These are phyloP conservation scores for Tagetes erecta DNA, from an alignment of 129 eudicot species.

Conservation along the genomic window DNA sequence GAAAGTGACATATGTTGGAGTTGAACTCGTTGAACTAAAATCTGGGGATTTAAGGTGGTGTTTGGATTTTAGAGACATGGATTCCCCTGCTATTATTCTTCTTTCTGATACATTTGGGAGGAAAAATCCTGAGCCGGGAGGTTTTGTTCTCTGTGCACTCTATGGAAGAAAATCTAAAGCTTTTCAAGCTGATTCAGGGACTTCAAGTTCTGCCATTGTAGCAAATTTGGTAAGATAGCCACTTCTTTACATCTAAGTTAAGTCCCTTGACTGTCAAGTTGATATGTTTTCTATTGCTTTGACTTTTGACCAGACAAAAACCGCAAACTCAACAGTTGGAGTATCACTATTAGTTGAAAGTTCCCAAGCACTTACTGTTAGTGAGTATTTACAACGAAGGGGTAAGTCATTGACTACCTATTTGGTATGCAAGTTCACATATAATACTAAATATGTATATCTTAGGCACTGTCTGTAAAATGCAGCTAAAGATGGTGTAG, in stretches of 20 bases:
- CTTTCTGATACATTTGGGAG: constrained; percentile 72
- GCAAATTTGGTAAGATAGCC: constrained; percentile 51
- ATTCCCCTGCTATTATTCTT: constrained; percentile 69
- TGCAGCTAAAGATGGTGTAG: constrained; percentile 97
- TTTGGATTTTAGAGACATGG: constrained; percentile 94
- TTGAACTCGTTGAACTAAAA: constrained; percentile 71
- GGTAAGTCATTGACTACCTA: constrained; percentile 45
- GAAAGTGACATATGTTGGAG: constrained; percentile 83
- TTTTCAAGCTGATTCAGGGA: constrained; percentile 90
- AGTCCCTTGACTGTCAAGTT: not conserved
- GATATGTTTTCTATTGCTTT: constrained; percentile 10
- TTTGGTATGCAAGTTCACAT: not conserved
- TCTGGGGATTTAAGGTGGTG: constrained; percentile 94
- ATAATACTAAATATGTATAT: not conserved
- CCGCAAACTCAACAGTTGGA: constrained; percentile 78
- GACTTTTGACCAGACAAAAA: constrained; percentile 58
- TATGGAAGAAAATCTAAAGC: constrained; percentile 97
- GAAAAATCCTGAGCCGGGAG: constrained; percentile 69
- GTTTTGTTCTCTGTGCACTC: constrained; percentile 77
- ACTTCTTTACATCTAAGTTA: not conserved
- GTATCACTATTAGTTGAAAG: constrained; percentile 63
- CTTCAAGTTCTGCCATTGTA: constrained; percentile 59
- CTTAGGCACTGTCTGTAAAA: constrained; percentile 16
- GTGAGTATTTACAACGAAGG: constrained; percentile 71
- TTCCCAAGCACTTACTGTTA: constrained; percentile 64